Conservation (phyloP, 768 basidiomycete species). For the Pulveroboletus ravenelii region DNA sequence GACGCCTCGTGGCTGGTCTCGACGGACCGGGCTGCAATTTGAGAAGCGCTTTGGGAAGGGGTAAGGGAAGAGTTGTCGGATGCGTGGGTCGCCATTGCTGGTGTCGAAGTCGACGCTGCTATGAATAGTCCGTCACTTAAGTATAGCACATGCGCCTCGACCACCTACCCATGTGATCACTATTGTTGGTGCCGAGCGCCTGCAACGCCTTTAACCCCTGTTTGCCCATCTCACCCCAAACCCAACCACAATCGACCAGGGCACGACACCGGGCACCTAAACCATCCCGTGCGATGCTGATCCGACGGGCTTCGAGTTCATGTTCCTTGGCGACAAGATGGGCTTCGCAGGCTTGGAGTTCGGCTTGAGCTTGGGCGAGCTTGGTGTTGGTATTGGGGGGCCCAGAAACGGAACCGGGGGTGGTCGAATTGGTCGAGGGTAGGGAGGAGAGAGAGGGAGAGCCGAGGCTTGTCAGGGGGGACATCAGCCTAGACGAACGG, state of each 20-base stretch:
- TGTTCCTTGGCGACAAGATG: slow-evolving; percentile 68
- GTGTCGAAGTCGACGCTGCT: too few relatives aligned
- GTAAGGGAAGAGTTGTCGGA: slow-evolving; percentile 63
- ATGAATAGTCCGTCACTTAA: background rate
- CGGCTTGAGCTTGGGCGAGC: slow-evolving; percentile 62
- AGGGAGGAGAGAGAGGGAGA: slow-evolving; percentile 45
- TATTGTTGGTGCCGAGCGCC: slow-evolving; percentile 6
- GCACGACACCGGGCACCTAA: slow-evolving; percentile 59
- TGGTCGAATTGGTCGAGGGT: slow-evolving; percentile 28
- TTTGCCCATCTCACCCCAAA: slow-evolving; percentile 64
- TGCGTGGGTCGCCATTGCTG: slow-evolving; percentile 20
- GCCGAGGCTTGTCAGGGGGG: slow-evolving; percentile 21
- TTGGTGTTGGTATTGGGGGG: slow-evolving; percentile 35
- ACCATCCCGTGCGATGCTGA: slow-evolving; percentile 56
- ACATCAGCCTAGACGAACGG: slow-evolving; percentile 28
- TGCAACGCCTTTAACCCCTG: slow-evolving; percentile 43
- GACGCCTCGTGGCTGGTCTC: slow-evolving; percentile 15
- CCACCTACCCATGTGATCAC: slow-evolving; percentile 2
- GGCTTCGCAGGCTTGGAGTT: slow-evolving; percentile 78
- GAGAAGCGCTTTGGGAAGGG: slow-evolving; percentile 76
- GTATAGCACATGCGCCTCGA: background rate
- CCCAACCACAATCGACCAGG: slow-evolving; percentile 63
- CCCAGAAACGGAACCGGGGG: slow-evolving; percentile 16
- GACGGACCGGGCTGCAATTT: slow-evolving; percentile 30
- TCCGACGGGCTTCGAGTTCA: slow-evolving; percentile 50